These are phyloP conservation scores for Lactarius indigo DNA, from an alignment of 768 basidiomycete genomes.

Conservation along the genomic window DNA sequence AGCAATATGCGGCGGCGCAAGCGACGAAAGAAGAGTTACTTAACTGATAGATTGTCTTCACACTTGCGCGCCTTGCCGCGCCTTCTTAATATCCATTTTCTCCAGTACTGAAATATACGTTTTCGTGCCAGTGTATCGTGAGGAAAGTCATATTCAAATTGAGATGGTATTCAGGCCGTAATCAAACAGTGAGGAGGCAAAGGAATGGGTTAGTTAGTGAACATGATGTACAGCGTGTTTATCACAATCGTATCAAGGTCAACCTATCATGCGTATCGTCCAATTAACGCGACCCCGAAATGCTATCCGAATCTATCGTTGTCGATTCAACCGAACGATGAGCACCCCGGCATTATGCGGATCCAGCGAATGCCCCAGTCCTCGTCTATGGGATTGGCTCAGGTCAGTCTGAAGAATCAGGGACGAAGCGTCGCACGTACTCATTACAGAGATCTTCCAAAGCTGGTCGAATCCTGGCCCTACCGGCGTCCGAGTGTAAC, in stretches of 20 bases:
- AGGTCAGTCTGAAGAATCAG: not conserved
- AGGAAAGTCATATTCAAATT: no score
- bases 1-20: not conserved
- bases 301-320: not conserved
- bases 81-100: no score
- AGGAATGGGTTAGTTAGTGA: not conserved
- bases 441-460: not conserved
- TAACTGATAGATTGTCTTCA: not conserved
- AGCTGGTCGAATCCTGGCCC: slow-evolving; percentile 11
- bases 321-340: slow-evolving; percentile 5
- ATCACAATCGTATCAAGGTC: not conserved
- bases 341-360: slow-evolving; percentile 13
- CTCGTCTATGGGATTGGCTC: not conserved
- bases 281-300: not conserved
- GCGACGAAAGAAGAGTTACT: not conserved
- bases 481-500: slow-evolving; percentile 5
- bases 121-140: no score
- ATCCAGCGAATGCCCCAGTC: not conserved
- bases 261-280: not conserved
- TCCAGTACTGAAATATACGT: no score
- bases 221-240: not conserved
- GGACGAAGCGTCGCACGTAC: not conserved
- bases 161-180: not conserved
- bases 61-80: not conserved
- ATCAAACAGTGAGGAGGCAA: not conserved